phyloP scores from a whole-genome alignment of 73 alveolate genomes.

The Paramecium octaurelia region DNA sequence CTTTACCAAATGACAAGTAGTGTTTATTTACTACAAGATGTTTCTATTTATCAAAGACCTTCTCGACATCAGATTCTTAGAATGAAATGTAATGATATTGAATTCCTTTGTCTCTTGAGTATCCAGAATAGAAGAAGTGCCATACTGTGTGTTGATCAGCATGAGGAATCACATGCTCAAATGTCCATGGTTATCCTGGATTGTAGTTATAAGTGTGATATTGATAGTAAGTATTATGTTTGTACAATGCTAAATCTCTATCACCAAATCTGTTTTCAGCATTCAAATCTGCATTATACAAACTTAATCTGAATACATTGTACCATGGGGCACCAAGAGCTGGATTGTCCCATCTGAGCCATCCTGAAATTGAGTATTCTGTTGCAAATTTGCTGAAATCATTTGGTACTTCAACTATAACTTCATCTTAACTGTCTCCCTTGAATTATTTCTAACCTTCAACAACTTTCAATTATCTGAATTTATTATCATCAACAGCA shows the following conservation, averaged over 20 bases:
- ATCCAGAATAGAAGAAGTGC: slow-evolving; percentile 16
- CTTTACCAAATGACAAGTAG: slow-evolving; percentile 26
- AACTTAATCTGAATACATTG: background rate
- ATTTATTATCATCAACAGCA: background rate
- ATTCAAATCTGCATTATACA: background rate
- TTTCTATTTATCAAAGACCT: background rate
- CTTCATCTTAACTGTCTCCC: background rate
- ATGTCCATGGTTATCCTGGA: background rate
- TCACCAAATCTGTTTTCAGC: background rate
- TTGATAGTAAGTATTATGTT: background rate
- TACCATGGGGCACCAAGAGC: slow-evolving; percentile 13
- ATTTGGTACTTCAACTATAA: background rate
- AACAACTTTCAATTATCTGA: background rate
- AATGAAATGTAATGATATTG: background rate
- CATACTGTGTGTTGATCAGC: background rate
- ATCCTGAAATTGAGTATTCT: slow-evolving; percentile 34
- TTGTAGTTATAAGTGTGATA: background rate
- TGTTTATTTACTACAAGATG: background rate
- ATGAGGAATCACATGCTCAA: background rate
- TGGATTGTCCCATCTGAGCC: slow-evolving; percentile 45
- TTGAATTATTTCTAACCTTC: background rate
- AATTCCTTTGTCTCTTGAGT: background rate
- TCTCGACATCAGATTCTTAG: background rate
- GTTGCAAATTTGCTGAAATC: background rate
- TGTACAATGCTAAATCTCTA: background rate